Conservation (phyloP, 768 basidiomycete genomes). For the Panellus pusillus region DNA sequence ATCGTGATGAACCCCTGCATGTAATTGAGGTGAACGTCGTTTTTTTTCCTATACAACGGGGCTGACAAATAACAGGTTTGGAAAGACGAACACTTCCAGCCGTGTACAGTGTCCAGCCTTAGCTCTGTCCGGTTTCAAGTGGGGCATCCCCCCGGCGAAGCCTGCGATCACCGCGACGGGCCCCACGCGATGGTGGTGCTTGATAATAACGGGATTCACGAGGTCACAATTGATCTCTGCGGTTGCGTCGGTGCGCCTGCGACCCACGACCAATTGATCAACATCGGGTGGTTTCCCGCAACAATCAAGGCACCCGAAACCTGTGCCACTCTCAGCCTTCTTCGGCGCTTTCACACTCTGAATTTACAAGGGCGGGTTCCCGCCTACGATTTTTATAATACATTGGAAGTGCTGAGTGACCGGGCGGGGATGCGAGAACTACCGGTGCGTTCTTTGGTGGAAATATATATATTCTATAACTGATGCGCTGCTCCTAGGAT, state of each 20-base stretch:
- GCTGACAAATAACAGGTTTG: too few species aligned
- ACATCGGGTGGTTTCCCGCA: conserved; percentile 22
- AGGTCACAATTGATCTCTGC: conserved; percentile 20
- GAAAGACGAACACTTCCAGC: too few species aligned
- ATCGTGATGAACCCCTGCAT: too few species aligned
- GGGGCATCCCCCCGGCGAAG: not conserved
- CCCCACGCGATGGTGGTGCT: conserved; percentile 21
- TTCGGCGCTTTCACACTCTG: conserved; percentile 21
- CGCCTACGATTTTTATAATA: conserved; percentile 23
- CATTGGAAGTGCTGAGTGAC: conserved; percentile 6
- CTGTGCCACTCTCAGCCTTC: conserved; percentile 19
- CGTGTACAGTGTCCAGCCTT: too few species aligned
- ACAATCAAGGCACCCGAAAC: conserved; percentile 22
- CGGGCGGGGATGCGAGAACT: not conserved
- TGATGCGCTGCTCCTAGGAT: conserved; percentile 1
- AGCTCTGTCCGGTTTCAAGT: too few species aligned
- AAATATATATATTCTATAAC: not conserved
- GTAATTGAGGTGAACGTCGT: too few species aligned
- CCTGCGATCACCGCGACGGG: conserved; percentile 6
- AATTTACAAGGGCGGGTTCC: conserved; percentile 20
- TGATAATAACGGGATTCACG: conserved; percentile 24
- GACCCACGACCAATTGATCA: conserved; percentile 15
- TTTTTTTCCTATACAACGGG: too few species aligned
- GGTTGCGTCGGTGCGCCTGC: conserved; percentile 7
- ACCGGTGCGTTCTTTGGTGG: conserved; percentile 1